Conservation (phyloP, 1,284 basidiomycete species). For the Sanghuangporus sanghuang region DNA sequence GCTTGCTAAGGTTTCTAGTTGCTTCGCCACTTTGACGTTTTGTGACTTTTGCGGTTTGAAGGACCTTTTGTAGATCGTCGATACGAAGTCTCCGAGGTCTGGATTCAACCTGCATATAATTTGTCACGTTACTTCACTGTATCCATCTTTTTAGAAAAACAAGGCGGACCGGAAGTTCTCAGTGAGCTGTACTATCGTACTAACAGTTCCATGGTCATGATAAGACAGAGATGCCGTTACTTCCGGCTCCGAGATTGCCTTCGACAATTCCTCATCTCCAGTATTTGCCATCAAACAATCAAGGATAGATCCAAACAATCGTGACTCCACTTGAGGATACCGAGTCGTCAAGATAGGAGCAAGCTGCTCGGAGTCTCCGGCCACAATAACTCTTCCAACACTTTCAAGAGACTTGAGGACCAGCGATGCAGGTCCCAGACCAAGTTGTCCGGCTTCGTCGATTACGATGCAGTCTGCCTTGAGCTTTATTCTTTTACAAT, state of each 20-base stretch:
- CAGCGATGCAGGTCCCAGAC: slow-evolving; percentile 38
- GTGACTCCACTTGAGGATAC: slow-evolving; percentile 36
- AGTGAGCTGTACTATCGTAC: slow-evolving; percentile 40
- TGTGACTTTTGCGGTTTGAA: slow-evolving; percentile 44
- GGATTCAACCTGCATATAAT: slow-evolving; percentile 36
- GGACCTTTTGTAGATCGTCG: slow-evolving; percentile 41
- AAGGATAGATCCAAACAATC: slow-evolving; percentile 43
- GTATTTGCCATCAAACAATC: slow-evolving; percentile 37
- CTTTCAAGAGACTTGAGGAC: slow-evolving; percentile 36
- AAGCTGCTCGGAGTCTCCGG: slow-evolving; percentile 47
- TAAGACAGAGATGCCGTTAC: neutral
- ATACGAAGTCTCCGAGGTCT: slow-evolving; percentile 45
- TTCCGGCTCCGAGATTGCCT: neutral
- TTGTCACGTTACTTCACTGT: neutral
- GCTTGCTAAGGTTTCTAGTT: slow-evolving; percentile 25
- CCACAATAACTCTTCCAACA: slow-evolving; percentile 37
- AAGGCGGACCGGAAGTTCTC: slow-evolving; percentile 39
- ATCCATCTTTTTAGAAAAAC: neutral
- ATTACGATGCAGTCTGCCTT: slow-evolving; percentile 39
- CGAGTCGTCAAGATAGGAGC: slow-evolving; percentile 42
- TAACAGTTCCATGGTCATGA: slow-evolving; percentile 13
- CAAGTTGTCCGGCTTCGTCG: slow-evolving; percentile 46
- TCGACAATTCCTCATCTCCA: slow-evolving; percentile 15
- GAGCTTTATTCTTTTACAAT: slow-evolving; percentile 34
- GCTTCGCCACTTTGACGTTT: slow-evolving; percentile 32